Base-by-base conservation (phyloP, 2,329 filamentous ascomycete species). In the Ilyonectria destructans region DNA sequence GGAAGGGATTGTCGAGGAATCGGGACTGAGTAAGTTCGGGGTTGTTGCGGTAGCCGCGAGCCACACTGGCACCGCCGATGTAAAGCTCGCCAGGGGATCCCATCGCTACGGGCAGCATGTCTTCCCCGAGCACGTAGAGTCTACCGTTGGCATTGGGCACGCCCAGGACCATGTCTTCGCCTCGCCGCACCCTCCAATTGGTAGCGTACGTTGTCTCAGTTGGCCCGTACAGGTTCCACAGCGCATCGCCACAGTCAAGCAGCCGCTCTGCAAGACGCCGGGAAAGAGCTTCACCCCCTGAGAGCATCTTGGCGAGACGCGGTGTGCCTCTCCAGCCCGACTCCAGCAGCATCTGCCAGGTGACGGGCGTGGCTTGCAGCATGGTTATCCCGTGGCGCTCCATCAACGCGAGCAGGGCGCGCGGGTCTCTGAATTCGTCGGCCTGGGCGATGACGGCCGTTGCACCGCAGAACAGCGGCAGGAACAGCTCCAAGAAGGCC, bases 281-380 rank as follows among this genome's bases (percentile, higher is more conserved):
- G 12, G 46, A 49, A 3, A 49, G 46, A 10, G 46, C 19, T 13
- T 49, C 46, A 15, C 46, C 46, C 10, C 10, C 21, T 6, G 19
- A 49, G 6, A 49, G 21, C 19, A 49, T 49, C 12, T 26, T 49
- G 21, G 21, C 4, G 12, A 49, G 46, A 10, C 46, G 46, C 4
- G 46, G 46, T 2, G 10, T 26, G 0, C 46, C 46, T 7, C 2
- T 26, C 46, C 46, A 49, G 21, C 46, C 46, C 10, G 21, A 49
- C 46, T 49, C 46, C 21, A 49, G 46, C 13, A 49, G 46, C 46
- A 49, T 49, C 15, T 23, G 21, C 46, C 46, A 49, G 5, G 46
- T 15, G 2, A 23, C 46, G 8, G 46, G 46, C 12, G 46, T 49
- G 9, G 10, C 46, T 21, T 49, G 46, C 46, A 49, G 10, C 9